Percentiles rank a stretch among this genome's conserved stretches.
phyloP scores from a whole-genome alignment of 768 basidiomycete species.

The Mycena leptocephala region DNA sequence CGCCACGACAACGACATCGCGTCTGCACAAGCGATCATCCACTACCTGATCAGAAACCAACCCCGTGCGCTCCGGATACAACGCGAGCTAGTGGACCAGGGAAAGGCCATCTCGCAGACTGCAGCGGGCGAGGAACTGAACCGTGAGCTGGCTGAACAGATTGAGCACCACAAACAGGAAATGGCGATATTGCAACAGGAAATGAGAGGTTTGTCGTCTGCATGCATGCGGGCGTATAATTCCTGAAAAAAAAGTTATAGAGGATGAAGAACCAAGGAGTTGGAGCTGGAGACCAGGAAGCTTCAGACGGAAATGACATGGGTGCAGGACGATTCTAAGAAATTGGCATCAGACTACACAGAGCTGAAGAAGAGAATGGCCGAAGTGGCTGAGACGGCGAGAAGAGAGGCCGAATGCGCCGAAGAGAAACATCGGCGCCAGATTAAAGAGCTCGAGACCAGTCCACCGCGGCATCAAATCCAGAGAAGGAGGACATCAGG shows the following conservation, averaged over 20 bases:
- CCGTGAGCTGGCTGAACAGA: constrained; percentile 64
- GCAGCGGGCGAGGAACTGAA: constrained; percentile 68
- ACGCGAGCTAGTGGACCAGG: constrained; percentile 68
- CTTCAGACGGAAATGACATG: constrained; percentile 62
- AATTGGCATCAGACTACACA: constrained; percentile 57
- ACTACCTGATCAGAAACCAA: constrained; percentile 56
- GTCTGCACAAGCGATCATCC: constrained; percentile 63
- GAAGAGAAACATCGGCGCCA: constrained; percentile 34
- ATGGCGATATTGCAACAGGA: constrained; percentile 62
- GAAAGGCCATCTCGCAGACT: constrained; percentile 67
- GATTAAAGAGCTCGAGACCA: constrained; percentile 37
- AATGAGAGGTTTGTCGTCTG: constrained; percentile 49
- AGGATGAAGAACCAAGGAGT: constrained; percentile 64
- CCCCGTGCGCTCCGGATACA: constrained; percentile 69
- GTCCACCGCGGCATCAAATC: constrained; percentile 7
- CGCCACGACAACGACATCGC: constrained; percentile 54
- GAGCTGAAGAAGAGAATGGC: constrained; percentile 48
- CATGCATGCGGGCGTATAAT: too few species aligned
- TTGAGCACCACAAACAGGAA: constrained; percentile 63
- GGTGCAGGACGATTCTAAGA: constrained; percentile 57
- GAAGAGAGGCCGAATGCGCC: constrained; percentile 30
- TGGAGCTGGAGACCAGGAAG: constrained; percentile 60
- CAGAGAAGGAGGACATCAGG: constrained; percentile 35
- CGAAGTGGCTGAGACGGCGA: constrained; percentile 40
- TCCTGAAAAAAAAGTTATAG: constrained; percentile 24